phyloP scores from a whole-genome alignment of 2,329 filamentous ascomycete species.

The Xylariales sp. region DNA sequence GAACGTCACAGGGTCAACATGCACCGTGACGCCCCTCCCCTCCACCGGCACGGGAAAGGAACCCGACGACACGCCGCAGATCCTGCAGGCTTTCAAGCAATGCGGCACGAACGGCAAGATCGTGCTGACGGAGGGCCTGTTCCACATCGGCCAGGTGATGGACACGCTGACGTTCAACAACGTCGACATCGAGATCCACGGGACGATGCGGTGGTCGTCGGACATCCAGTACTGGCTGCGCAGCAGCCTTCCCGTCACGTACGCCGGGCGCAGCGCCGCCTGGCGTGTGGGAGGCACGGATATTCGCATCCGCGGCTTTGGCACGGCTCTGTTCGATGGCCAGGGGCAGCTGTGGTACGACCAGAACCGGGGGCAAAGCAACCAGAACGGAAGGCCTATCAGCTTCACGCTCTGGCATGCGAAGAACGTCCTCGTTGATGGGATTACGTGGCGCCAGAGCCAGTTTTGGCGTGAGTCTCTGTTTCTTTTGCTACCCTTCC shows the following conservation, averaged over 20 bases:
- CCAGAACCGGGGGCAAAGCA: conserved; percentile 54
- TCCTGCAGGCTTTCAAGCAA: conserved; percentile 60
- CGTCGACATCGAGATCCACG: conserved; percentile 60
- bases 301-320: conserved; percentile 60
- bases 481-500: conserved; percentile 1
- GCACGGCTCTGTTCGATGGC: conserved; percentile 59
- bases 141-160: conserved; percentile 62
- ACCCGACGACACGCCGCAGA: conserved; percentile 63
- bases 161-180: conserved; percentile 59
- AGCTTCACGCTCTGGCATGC: conserved; percentile 58
- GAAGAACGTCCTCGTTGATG: conserved; percentile 59
- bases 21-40: conserved; percentile 47
- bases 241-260: conserved; percentile 58
- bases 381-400: conserved; percentile 59
- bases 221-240: conserved; percentile 61
- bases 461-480: conserved; percentile 59
- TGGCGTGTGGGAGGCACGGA: conserved; percentile 63
- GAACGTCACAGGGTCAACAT: conserved; percentile 46
- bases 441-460: conserved; percentile 57
- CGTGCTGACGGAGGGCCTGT: conserved; percentile 61
- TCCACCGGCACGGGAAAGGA: conserved; percentile 34
- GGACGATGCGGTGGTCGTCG: conserved; percentile 57
- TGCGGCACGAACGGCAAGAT: conserved; percentile 63
- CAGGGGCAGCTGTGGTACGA: conserved; percentile 61
- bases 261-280: conserved; percentile 62